These are phyloP conservation scores for Colletotrichum tofieldiae DNA, from an alignment of 2,329 filamentous ascomycete genomes.

Conservation along the genomic window DNA sequence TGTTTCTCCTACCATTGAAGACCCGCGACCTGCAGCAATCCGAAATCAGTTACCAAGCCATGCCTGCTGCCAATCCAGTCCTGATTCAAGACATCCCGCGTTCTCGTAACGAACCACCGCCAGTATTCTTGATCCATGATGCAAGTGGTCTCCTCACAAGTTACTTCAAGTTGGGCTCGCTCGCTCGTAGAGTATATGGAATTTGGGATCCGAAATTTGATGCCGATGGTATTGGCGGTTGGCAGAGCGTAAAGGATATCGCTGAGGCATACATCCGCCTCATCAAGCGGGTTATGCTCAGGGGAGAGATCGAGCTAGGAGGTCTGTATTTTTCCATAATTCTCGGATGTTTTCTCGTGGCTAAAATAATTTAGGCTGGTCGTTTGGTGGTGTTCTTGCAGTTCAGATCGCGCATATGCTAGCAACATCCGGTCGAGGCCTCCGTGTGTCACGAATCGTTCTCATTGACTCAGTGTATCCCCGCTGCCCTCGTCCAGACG, in stretches of 20 bases:
- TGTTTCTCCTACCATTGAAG: no score
- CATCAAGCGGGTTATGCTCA: slow-evolving; percentile 35
- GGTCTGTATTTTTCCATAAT: neutral
- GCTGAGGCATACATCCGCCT: slow-evolving; percentile 36
- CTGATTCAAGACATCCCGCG: slow-evolving; percentile 32
- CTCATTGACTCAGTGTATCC: slow-evolving; percentile 39
- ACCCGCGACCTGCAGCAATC: no score
- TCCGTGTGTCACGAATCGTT: slow-evolving; percentile 33
- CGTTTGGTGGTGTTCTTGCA: slow-evolving; percentile 27
- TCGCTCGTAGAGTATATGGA: slow-evolving; percentile 25
- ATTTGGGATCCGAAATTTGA: slow-evolving; percentile 40
- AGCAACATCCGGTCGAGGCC: slow-evolving; percentile 27
- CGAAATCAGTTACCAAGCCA: neutral
- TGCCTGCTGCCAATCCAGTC: slow-evolving; percentile 31
- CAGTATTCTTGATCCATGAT: slow-evolving; percentile 35
- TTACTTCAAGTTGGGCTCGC: slow-evolving; percentile 32
- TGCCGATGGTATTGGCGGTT: slow-evolving; percentile 32
- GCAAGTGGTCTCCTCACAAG: slow-evolving; percentile 31
- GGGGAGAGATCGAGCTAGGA: slow-evolving; percentile 30
- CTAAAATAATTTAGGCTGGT: slow-evolving; percentile 6
- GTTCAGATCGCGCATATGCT: slow-evolving; percentile 35
- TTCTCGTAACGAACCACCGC: slow-evolving; percentile 22
- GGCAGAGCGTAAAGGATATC: slow-evolving; percentile 30
- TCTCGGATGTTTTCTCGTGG: rapidly evolving
- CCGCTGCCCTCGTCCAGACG: slow-evolving; percentile 26